Conservation (phyloP, 2,329 filamentous ascomycete genomes). For the Cercospora brassicicola region DNA sequence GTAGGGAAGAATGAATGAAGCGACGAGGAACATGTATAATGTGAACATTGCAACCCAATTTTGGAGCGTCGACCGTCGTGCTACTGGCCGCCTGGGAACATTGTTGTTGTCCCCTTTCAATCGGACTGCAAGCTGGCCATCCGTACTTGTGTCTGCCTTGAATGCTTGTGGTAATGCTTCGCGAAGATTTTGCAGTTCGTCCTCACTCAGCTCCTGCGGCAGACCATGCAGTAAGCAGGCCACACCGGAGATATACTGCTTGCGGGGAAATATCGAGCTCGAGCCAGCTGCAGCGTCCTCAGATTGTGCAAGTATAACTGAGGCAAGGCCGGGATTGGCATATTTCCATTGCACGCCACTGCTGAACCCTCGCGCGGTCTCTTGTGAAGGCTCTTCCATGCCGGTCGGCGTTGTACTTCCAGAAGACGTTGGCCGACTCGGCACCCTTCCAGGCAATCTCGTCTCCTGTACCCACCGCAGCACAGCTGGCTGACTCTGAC, state of each 20-base stretch:
- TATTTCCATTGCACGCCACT: slow-evolving; percentile 54
- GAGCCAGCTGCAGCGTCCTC: slow-evolving; percentile 44
- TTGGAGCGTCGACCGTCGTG: slow-evolving; percentile 28
- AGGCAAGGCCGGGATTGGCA: slow-evolving; percentile 52
- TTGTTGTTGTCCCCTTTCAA: not conserved
- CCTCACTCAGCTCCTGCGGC: slow-evolving; percentile 56
- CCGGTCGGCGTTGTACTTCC: slow-evolving; percentile 21
- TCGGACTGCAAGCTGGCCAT: slow-evolving; percentile 23
- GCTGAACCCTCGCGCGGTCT: slow-evolving; percentile 10
- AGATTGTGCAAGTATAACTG: slow-evolving; percentile 49
- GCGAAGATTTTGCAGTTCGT: slow-evolving; percentile 56
- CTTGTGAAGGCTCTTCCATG: slow-evolving; percentile 4
- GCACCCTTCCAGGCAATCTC: slow-evolving; percentile 4
- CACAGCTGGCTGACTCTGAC: slow-evolving; percentile 19
- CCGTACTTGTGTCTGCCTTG: slow-evolving; percentile 1
- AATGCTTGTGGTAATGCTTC: slow-evolving; percentile 50
- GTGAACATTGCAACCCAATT: slow-evolving; percentile 26
- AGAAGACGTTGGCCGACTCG: slow-evolving; percentile 28
- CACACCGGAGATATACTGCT: slow-evolving; percentile 64
- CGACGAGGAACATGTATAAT: slow-evolving; percentile 52
- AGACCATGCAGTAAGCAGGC: slow-evolving; percentile 65
- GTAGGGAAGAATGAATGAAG: slow-evolving; percentile 64
- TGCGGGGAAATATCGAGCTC: slow-evolving; percentile 57
- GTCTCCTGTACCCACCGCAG: slow-evolving; percentile 17
- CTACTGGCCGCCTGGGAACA: not conserved